Evolutionary conservation across 192 early-diverging fungal genomes (phyloP).

Genomic region (Podila epicladia): DNA sequence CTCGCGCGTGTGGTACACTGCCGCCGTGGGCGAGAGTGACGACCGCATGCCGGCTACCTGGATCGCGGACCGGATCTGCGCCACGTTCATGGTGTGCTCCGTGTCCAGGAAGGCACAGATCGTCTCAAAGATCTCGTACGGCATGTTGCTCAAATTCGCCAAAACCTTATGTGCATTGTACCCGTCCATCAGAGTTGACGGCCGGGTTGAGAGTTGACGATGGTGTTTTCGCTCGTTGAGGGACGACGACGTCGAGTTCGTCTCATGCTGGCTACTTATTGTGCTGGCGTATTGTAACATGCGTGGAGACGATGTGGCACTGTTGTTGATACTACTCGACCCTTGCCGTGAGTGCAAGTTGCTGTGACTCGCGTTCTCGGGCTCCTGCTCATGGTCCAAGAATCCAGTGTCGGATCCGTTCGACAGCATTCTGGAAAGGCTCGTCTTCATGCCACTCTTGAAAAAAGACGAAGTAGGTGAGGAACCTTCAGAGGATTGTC

Average conservation of each 20-base stretch:
- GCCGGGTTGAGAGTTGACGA: neutral
- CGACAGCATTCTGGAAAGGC: too few species aligned
- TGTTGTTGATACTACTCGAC: too few species aligned
- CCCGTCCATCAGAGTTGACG: neutral
- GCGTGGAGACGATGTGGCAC: neutral
- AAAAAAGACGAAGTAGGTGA: too few species aligned
- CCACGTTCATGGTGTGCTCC: slow-evolving; percentile 25
- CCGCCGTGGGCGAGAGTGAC: slow-evolving; percentile 4
- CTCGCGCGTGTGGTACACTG: slow-evolving; percentile 8
- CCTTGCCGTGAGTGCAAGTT: too few species aligned
- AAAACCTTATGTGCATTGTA: slow-evolving; percentile 37
- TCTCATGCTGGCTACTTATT: neutral
- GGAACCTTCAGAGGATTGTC: too few species aligned
- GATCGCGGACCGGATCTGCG: slow-evolving; percentile 28
- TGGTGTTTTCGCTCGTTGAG: neutral
- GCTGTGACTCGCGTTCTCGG: too few species aligned
- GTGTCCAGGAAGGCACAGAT: slow-evolving; percentile 39
- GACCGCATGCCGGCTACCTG: slow-evolving; percentile 12
- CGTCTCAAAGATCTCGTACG: slow-evolving; percentile 47
- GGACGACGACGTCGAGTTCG: neutral
- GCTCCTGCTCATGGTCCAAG: too few species aligned
- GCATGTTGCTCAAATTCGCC: slow-evolving; percentile 37
- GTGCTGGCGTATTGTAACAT: neutral
- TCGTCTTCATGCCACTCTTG: too few species aligned
- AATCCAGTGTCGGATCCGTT: too few species aligned